Base-by-base conservation (phyloP, 1,139 yeast species). In the Kluyveromyces marxianus region DNA sequence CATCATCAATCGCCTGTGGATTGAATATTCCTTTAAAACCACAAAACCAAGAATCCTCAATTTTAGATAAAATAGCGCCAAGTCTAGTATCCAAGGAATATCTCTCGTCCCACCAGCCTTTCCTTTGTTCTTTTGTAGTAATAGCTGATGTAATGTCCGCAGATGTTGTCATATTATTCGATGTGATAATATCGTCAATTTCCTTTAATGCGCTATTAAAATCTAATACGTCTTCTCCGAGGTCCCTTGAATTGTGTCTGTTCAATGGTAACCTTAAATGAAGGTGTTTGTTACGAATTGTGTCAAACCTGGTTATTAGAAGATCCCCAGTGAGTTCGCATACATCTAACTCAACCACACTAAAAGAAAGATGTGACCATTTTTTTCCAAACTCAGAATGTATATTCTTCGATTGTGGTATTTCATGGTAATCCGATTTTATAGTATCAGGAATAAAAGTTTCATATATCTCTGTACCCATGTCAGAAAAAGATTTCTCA, bases 1-100 rank as follows among this genome's bases (percentile, higher is more conserved):
- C 54, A 7, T 55, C 56, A 29, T 68, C 62, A 2, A 67, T 48
- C 1, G 56, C 53, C 8, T 51, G 54, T 4, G 66, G 66, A 34
- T 69, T 65, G 57, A 87, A 83, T 2, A 86, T 57, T 0, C 90
- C 82, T 38, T 68, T 67, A 52, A 88, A 84, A 0, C 95, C 95
- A n/a, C 95, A 90, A 39, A 90, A 64, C 95, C 96, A 88, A 48
- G 70, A 68, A 29, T 66, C 62, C 51, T 88, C 92, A 14, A 87
- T 75, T 36, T 70, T 70, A 2, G 65, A 62, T n/a, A 90, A 62
- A n/a, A 89, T 61, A 3, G 64, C 66, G 44, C 74, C 67, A 47
- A 90, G 59, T 44, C 74, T 66, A 25, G 69, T 65, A 61, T 90
- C 96, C 26, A 89, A 67, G 0, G 67, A 67, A 49, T 78, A 79